Percentiles rank a stretch among this genome's conserved stretches.
phyloP scores from a whole-genome alignment of 495 filamentous ascomycete species.

The Apiosordaria backusii region DNA sequence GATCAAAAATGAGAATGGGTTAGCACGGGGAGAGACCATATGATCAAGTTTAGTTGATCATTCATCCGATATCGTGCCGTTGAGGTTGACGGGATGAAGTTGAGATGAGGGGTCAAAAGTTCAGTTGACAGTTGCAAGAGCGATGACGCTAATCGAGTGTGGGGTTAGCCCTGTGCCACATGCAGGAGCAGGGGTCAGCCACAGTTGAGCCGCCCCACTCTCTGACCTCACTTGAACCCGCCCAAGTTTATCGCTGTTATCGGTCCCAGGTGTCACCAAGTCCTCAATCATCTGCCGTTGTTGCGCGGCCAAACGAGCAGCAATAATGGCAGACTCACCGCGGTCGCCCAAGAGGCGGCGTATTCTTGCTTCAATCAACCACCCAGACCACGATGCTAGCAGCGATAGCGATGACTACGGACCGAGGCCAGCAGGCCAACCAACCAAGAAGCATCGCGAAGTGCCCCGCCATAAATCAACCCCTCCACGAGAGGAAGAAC shows the following conservation, averaged over 20 bases:
- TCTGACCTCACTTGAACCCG: not conserved
- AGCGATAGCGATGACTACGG: not conserved
- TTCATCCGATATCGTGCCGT: not conserved
- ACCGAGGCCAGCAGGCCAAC: not conserved
- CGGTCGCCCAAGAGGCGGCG: constrained; percentile 45
- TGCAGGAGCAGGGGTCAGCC: not conserved
- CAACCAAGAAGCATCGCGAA: not conserved
- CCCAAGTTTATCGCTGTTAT: not conserved
- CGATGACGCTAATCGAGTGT: not conserved
- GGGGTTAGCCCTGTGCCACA: not conserved
- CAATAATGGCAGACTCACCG: constrained; percentile 29
- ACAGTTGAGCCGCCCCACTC: not conserved
- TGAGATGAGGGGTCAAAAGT: not conserved
- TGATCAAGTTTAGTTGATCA: not conserved
- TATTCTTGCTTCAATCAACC: constrained; percentile 46
- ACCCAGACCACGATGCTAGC: constrained; percentile 13
- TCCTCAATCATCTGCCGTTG: not conserved
- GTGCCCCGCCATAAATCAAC: constrained; percentile 11
- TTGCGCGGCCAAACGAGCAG: not conserved
- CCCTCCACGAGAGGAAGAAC: constrained; percentile 9
- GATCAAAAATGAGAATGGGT: not conserved
- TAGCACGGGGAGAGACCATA: not conserved
- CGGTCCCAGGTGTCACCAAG: not conserved
- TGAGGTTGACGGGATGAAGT: not conserved
- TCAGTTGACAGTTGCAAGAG: not conserved